Evolutionary conservation across 768 basidiomycete species (phyloP).

Genomic region (Leccinum subgranulosum): DNA sequence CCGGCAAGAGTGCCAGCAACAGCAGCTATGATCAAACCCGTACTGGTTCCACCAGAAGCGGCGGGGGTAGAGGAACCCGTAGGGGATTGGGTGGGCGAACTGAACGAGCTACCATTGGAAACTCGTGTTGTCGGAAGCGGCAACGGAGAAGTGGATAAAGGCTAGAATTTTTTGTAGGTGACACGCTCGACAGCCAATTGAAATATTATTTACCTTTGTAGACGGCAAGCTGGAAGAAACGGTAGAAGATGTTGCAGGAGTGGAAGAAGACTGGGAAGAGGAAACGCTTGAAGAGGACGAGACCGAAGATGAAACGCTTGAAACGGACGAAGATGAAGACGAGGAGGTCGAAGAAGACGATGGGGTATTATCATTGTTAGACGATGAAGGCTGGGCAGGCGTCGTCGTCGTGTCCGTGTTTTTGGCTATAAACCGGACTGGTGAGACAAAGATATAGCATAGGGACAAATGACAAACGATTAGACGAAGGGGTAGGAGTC

Average conservation of each 20-base stretch:
- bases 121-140: not conserved
- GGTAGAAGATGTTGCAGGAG: conserved; percentile 1
- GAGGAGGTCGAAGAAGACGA: conserved; percentile 3
- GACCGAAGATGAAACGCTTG: conserved; percentile 7
- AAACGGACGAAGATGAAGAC: conserved; percentile 5
- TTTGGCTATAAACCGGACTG: not conserved
- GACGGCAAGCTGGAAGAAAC: not conserved
- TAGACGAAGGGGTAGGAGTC: not conserved
- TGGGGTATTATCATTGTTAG: conserved; percentile 6
- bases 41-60: conserved; percentile 34
- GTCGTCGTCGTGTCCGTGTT: not conserved
- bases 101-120: not conserved
- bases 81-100: conserved; percentile 5
- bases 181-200: not conserved
- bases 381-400: not conserved
- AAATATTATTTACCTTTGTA: conserved; percentile 20
- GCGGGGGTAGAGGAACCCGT: conserved; percentile 29
- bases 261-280: conserved; percentile 5
- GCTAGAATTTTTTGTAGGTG: not conserved
- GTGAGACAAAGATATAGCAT: not conserved
- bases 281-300: conserved; percentile 4
- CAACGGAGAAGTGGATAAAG: not conserved
- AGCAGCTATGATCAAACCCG: conserved; percentile 35
- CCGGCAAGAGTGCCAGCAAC: conserved; percentile 46
- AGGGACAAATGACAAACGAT: not conserved